A percentile compares a stretch with the other conserved stretches of the same genome.
Evolutionary conservation across 441 rosid genomes (phyloP).

Genomic region (Raphanus hybrid): DNA sequence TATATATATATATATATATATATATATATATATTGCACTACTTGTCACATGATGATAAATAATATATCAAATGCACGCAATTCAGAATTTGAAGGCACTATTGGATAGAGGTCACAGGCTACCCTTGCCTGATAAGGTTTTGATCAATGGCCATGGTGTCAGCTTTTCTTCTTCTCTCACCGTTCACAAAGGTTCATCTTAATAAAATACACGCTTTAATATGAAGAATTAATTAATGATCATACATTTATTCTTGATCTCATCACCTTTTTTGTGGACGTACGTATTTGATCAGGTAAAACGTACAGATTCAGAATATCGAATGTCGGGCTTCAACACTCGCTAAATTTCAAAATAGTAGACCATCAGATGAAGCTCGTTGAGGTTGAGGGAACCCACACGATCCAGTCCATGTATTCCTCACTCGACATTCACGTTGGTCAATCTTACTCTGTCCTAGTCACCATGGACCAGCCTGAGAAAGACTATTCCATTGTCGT

Average conservation of each 20-base stretch:
- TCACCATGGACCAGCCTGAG: conserved; percentile 67
- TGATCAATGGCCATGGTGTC: conserved; percentile 62
- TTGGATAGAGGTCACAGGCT: conserved; percentile 59
- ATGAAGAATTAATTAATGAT: background rate
- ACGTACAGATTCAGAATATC: conserved; percentile 74
- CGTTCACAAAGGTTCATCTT: conserved; percentile 53
- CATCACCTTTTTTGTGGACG: background rate
- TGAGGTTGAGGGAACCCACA: conserved; percentile 81
- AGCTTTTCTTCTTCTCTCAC: conserved; percentile 50
- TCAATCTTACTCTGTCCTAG: conserved; percentile 70
- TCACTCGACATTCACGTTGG: conserved; percentile 75
- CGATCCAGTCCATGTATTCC: conserved; percentile 54
- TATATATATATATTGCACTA: background rate
- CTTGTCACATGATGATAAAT: conserved; percentile 6
- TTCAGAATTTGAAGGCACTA: conserved; percentile 49
- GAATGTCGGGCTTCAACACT: conserved; percentile 64
- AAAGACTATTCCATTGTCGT: conserved; percentile 55
- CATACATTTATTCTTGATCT: background rate
- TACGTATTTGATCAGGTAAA: conserved; percentile 43
- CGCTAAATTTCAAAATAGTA: conserved; percentile 56
- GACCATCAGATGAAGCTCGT: conserved; percentile 66
- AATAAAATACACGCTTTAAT: background rate
- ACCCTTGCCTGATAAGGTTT: conserved; percentile 54
- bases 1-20: too few species aligned
- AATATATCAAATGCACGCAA: background rate